Evolutionary conservation across 345 rosid species (phyloP).

Genomic region (Passiflora organensis): DNA sequence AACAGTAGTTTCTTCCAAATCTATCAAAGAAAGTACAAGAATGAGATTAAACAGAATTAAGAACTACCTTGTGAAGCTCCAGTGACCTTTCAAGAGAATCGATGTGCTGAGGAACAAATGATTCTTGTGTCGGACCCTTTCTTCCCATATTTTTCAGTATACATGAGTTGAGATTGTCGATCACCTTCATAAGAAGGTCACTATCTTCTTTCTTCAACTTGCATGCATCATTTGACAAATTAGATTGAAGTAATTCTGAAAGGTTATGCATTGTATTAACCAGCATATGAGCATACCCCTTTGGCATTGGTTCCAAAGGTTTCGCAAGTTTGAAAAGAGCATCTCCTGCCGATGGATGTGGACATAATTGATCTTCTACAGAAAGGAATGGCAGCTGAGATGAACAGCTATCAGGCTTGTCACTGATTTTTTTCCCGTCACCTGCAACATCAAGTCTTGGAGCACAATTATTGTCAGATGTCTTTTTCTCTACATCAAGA

Average conservation of each 20-base stretch:
- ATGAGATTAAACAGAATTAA: neutral
- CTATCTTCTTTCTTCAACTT: slow-evolving; percentile 48
- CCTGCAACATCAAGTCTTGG: slow-evolving; percentile 14
- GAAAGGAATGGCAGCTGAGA: slow-evolving; percentile 39
- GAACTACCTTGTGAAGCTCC: slow-evolving; percentile 44
- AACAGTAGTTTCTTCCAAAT: too few species aligned
- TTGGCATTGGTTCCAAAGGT: slow-evolving; percentile 23
- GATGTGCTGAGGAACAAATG: slow-evolving; percentile 18
- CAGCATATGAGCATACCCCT: slow-evolving; percentile 29
- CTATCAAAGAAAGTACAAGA: too few species aligned
- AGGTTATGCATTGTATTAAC: slow-evolving; percentile 55
- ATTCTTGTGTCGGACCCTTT: slow-evolving; percentile 25
- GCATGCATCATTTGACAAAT: slow-evolving; percentile 47
- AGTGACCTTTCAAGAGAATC: slow-evolving; percentile 19
- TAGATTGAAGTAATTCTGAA: slow-evolving; percentile 63
- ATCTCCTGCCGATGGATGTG: slow-evolving; percentile 39
- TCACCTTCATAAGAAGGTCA: slow-evolving; percentile 50
- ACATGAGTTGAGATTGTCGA: slow-evolving; percentile 54
- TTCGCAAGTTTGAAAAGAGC: slow-evolving; percentile 18
- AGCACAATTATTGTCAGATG: slow-evolving; percentile 19
- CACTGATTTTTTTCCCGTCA: slow-evolving; percentile 23
- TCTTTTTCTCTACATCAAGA: slow-evolving; percentile 18
- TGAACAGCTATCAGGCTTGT: slow-evolving; percentile 26
- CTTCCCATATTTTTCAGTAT: slow-evolving; percentile 31
- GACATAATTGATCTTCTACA: slow-evolving; percentile 21